These are phyloP conservation scores for Axilococcus clingmanii DNA, from an alignment of 139 green algal species.

Conservation along the genomic window DNA sequence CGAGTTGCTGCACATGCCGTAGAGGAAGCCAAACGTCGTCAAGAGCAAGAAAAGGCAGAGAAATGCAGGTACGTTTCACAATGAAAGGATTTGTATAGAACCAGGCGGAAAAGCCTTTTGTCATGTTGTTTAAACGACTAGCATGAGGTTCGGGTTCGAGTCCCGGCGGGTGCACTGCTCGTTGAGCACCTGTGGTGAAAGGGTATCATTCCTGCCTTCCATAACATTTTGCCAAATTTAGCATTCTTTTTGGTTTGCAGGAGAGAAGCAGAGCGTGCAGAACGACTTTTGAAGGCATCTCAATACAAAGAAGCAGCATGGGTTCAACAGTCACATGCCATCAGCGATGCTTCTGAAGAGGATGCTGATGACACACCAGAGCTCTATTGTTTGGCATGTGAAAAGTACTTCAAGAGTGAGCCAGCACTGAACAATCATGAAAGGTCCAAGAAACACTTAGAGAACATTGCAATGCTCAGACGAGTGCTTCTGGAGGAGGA, in stretches of 20 bases:
- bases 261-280: slow-evolving; percentile 21
- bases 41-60: background rate
- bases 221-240: background rate
- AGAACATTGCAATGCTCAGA: slow-evolving; percentile 33
- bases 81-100: too few species aligned
- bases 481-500: background rate
- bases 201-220: slow-evolving; percentile 5
- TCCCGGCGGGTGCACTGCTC: too few species aligned
- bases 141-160: too few species aligned
- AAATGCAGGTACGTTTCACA: too few species aligned
- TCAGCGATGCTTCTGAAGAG: slow-evolving; percentile 2
- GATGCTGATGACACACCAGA: slow-evolving; percentile 31
- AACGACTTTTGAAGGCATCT: slow-evolving; percentile 17
- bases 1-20: slow-evolving; percentile 44
- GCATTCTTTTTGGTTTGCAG: too few species aligned
- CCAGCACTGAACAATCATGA: slow-evolving; percentile 80
- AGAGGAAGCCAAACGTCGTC: slow-evolving; percentile 4
- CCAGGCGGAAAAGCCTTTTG: too few species aligned
- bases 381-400: slow-evolving; percentile 77
- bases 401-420: slow-evolving; percentile 82
- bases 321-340: slow-evolving; percentile 9
- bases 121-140: too few species aligned
- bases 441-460: slow-evolving; percentile 65
- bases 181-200: too few species aligned
- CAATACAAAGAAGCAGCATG: slow-evolving; percentile 38